A percentile compares a stretch with the other conserved stretches of the same genome.
phyloP scores from a whole-genome alignment of 73 alveolate species.

The Paramecium sonneborni region DNA sequence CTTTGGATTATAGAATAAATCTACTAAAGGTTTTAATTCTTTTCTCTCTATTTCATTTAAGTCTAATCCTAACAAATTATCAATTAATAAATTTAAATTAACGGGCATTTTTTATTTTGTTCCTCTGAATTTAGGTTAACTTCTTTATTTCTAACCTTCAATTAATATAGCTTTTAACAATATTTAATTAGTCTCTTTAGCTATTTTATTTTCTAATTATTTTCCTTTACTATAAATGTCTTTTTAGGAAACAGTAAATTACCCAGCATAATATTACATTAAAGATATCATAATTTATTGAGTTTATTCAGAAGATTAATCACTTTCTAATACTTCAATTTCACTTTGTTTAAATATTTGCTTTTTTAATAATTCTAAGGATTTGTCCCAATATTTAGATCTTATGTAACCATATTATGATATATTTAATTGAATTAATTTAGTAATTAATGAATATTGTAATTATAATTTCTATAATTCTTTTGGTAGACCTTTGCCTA shows the following conservation, averaged over 20 bases:
- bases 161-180: neutral
- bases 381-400: constrained; percentile 25
- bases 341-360: neutral
- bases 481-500: neutral
- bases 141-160: neutral
- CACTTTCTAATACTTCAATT: constrained; percentile 8
- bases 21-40: constrained; percentile 12
- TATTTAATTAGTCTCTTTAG: no score
- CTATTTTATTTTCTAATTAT: no score
- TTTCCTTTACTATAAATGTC: neutral
- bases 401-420: neutral
- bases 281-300: neutral
- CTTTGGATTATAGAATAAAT: constrained; percentile 3
- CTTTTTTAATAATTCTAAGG: neutral
- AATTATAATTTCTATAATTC: neutral
- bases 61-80: neutral
- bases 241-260: neutral
- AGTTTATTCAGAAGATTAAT: neutral
- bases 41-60: constrained; percentile 1
- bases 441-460: neutral
- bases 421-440: neutral
- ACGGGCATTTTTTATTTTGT: neutral
- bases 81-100: neutral
- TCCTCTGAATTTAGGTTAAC: neutral
- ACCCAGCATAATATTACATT: neutral